Base-by-base conservation (phyloP, 306 rosid genomes). In the Fagus crenata region DNA sequence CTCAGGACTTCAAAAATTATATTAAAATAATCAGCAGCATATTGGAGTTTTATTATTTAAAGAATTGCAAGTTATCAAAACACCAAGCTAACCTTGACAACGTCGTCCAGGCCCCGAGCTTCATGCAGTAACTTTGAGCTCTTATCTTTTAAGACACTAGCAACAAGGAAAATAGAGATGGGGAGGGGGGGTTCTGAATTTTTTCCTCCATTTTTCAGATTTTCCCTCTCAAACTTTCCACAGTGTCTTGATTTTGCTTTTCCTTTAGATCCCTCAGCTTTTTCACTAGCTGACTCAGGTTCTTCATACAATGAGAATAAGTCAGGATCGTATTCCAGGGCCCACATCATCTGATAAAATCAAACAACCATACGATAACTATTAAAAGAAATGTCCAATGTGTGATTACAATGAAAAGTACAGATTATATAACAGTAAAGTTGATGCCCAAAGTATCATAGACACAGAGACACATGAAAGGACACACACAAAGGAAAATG, bases 261-360 rank as follows among this genome's bases (percentile, higher is more conserved):
- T 40, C 90, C 93, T 81, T 80, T 91, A 18, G 87, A 84, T 67
- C 93, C 86, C 81, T 82, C 90, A 0, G 76, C 76, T 67, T 77
- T 89, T 71, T 81, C 85, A 36, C 77, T 77, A 72, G 80, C 81
- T 35, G 83, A 58, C 40, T 84, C 81, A 60, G 96, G 71, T 51
- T 90, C 93, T 84, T 96, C 97, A 71, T 96, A 96, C 80, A 89
- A 63, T 31, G 55, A 72, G 83, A 80, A 93, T 77, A 91, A 73
- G 41, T 84, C 88, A 39, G 99, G 99, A 74, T 96, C 99, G 9
- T 91, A 96, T 75, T 96, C 99, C 53, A 96, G 85, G 53, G 99
- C 98, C 99, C 99, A 96, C 99, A 96, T 96, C 99, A 96, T 96
- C 99, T 96, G 92, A 82, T 69, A 64, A 82, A 76, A 56, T 75